phyloP scores from a whole-genome alignment of 768 basidiomycete genomes.

The Trametes gibbosa region DNA sequence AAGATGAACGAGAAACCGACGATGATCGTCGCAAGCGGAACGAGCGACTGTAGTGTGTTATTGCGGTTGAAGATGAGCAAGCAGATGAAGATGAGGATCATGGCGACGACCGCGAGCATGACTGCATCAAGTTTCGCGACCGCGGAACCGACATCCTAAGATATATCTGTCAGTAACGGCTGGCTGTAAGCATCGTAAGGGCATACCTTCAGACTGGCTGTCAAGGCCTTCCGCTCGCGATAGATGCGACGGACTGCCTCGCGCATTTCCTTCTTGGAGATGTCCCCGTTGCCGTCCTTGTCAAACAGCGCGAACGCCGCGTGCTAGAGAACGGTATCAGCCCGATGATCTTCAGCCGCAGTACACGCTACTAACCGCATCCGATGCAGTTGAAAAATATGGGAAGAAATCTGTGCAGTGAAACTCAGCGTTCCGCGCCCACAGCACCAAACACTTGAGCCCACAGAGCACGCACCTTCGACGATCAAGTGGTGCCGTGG shows the following conservation, averaged over 20 bases:
- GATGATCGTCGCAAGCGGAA: constrained; percentile 76
- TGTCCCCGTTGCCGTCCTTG: constrained; percentile 82
- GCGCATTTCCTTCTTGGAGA: constrained; percentile 75
- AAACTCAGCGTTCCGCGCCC: not conserved
- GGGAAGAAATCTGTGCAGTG: constrained; percentile 64
- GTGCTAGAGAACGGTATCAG: constrained; percentile 38
- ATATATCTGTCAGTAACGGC: not conserved
- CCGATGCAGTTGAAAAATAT: constrained; percentile 68
- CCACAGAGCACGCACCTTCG: constrained; percentile 45
- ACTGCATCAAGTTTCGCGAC: constrained; percentile 80
- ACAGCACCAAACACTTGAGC: not conserved
- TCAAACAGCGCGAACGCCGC: constrained; percentile 72
- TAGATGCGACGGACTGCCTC: constrained; percentile 82
- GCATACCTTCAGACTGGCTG: constrained; percentile 65
- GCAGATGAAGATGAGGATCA: constrained; percentile 64
- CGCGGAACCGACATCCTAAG: constrained; percentile 65
- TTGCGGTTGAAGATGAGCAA: constrained; percentile 71
- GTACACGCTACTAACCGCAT: constrained; percentile 50
- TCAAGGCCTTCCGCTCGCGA: constrained; percentile 69
- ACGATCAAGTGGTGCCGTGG: constrained; percentile 61
- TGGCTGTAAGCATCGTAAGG: not conserved
- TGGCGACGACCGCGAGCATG: constrained; percentile 53
- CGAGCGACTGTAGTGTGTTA: constrained; percentile 67
- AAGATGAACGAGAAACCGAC: constrained; percentile 86
- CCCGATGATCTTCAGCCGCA: not conserved